phyloP scores from a whole-genome alignment of 1,284 basidiomycete species.

The Pulveroboletus sp. region DNA sequence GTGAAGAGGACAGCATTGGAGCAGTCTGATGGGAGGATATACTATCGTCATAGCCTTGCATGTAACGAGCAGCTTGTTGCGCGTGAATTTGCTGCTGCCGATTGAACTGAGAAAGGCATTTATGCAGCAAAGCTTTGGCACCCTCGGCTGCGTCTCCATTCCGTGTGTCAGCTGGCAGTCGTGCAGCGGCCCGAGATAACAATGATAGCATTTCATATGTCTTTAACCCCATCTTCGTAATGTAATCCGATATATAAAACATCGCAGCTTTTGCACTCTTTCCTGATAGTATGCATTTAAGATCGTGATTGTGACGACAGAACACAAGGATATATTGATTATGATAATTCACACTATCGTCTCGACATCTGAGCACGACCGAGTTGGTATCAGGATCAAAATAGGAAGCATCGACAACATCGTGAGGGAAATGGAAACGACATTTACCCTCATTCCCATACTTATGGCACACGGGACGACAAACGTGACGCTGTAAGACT shows the following conservation, averaged over 20 bases:
- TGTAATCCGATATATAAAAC: slow-evolving; percentile 18
- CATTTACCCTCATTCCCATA: background rate
- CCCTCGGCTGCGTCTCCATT: no score
- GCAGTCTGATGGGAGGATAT: no score
- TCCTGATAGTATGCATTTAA: slow-evolving; percentile 15
- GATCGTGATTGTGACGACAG: slow-evolving; percentile 15
- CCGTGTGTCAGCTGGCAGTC: background rate
- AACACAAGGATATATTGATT: slow-evolving; percentile 15
- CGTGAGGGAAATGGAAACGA: slow-evolving; percentile 11
- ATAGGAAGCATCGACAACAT: slow-evolving; percentile 4
- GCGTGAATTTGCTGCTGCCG: background rate
- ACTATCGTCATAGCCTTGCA: no score
- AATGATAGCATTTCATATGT: background rate
- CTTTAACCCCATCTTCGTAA: slow-evolving; percentile 9
- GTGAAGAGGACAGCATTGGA: no score
- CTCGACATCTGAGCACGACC: background rate
- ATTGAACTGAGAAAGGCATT: background rate
- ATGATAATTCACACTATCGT: slow-evolving; percentile 8
- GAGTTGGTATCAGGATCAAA: slow-evolving; percentile 10
- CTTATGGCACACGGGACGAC: slow-evolving; percentile 9
- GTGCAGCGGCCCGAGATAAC: background rate
- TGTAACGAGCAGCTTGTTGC: background rate
- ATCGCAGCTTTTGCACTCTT: slow-evolving; percentile 15
- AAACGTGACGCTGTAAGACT: slow-evolving; percentile 1
- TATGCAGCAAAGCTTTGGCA: background rate